A percentile compares a stretch with the other conserved stretches of the same genome.
Conservation (phyloP, 768 basidiomycete genomes). For the Hypsizygus marmoreus region DNA sequence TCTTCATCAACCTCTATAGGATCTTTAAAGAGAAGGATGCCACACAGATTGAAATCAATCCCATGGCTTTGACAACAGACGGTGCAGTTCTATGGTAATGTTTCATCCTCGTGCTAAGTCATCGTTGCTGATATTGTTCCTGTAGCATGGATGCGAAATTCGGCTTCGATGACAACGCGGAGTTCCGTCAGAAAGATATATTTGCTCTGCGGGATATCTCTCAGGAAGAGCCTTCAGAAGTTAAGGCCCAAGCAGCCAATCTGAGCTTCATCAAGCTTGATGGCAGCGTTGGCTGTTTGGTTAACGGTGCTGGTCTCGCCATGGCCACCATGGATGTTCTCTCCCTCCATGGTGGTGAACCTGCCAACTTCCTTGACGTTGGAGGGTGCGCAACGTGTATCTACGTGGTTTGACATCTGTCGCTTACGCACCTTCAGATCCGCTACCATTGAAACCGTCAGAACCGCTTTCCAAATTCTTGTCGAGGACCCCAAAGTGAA, state of each 20-base stretch:
- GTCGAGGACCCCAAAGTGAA: slow-evolving; percentile 90
- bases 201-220: slow-evolving; percentile 88
- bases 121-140: slow-evolving; percentile 7
- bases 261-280: slow-evolving; percentile 99
- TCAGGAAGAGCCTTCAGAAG: slow-evolving; percentile 97
- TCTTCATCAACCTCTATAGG: slow-evolving; percentile 91
- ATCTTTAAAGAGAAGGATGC: slow-evolving; percentile 99
- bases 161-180: slow-evolving; percentile 99
- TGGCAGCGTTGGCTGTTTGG: slow-evolving; percentile 94
- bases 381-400: slow-evolving; percentile 66
- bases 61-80: slow-evolving; percentile 88
- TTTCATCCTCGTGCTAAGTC: too few species aligned
- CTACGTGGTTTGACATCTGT: background rate
- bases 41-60: slow-evolving; percentile 99
- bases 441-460: slow-evolving; percentile 98
- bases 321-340: slow-evolving; percentile 99
- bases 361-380: slow-evolving; percentile 98
- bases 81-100: slow-evolving; percentile 94
- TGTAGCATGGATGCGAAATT: slow-evolving; percentile 99
- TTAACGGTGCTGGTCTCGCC: slow-evolving; percentile 97
- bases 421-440: slow-evolving; percentile 52
- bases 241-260: slow-evolving; percentile 94
- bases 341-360: slow-evolving; percentile 91
- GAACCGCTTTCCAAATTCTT: slow-evolving; percentile 98
- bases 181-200: slow-evolving; percentile 93